Conservation (phyloP, 2,329 filamentous ascomycete species). For the Colletotrichum somersetense region DNA sequence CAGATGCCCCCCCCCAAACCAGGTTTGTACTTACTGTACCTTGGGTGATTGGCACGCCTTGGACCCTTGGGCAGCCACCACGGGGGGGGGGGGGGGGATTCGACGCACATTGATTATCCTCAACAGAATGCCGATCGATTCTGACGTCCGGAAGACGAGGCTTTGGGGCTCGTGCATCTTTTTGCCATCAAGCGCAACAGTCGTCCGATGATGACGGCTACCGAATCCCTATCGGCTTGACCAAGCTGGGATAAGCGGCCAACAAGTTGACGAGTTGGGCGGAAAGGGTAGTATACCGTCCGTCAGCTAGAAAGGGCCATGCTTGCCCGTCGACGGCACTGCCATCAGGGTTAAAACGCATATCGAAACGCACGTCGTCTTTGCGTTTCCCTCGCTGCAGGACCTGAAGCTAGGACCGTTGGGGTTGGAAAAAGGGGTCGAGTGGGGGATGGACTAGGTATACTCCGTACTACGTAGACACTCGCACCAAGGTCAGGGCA, state of each 20-base stretch:
- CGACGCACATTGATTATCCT: neutral
- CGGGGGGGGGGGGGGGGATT: too few relatives aligned
- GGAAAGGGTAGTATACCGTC: neutral
- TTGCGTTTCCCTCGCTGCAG: conserved; percentile 25
- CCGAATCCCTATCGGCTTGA: conserved; percentile 2
- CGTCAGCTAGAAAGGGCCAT: conserved; percentile 15
- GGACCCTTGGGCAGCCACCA: conserved; percentile 12
- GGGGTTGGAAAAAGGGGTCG: neutral
- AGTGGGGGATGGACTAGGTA: conserved; percentile 4
- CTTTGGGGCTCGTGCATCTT: conserved; percentile 19
- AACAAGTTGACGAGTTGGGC: conserved; percentile 3
- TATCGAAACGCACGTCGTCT: neutral
- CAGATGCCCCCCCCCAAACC: conserved; percentile 2
- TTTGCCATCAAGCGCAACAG: neutral
- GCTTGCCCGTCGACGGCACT: conserved; percentile 18
- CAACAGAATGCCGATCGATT: conserved; percentile 26
- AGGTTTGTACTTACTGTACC: neutral
- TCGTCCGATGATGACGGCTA: conserved; percentile 23
- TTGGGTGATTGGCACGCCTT: conserved; percentile 5
- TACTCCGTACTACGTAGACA: neutral
- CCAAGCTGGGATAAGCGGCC: conserved; percentile 11
- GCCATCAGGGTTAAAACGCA: conserved; percentile 22
- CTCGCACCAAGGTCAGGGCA: conserved; percentile 10
- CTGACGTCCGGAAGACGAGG: conserved; percentile 17
- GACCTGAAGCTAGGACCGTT: conserved; percentile 18